Percentiles rank a stretch among this genome's conserved stretches.
Evolutionary conservation across 306 rosid species (phyloP).

Genomic region (Chamaecrista fasciculata): DNA sequence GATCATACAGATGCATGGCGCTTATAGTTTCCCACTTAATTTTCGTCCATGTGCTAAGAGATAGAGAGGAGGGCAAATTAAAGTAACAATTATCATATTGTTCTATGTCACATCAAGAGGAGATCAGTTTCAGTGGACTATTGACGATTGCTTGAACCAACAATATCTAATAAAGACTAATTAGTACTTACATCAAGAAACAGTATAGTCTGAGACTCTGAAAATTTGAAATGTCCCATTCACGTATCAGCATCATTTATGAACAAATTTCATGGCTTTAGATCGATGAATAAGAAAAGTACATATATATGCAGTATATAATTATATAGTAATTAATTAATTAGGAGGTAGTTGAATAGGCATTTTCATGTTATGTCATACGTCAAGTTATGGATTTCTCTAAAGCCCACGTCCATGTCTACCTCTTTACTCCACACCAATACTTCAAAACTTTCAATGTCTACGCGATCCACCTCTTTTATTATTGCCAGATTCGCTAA

Average conservation of each 20-base stretch:
- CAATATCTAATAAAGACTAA: neutral
- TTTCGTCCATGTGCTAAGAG: too few species aligned
- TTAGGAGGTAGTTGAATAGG: constrained; percentile 29
- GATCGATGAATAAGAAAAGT: neutral
- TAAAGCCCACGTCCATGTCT: constrained; percentile 15
- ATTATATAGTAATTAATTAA: constrained; percentile 2
- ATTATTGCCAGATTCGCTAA: too few species aligned
- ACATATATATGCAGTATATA: neutral
- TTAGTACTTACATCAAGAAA: too few species aligned
- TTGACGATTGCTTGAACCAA: neutral
- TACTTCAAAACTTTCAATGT: neutral
- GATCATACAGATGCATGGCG: too few species aligned
- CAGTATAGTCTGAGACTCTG: too few species aligned
- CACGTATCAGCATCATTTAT: neutral
- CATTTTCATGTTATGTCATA: constrained; percentile 18
- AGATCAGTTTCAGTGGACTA: neutral
- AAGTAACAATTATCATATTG: too few species aligned
- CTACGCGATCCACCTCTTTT: neutral
- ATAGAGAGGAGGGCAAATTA: too few species aligned
- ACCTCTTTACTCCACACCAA: neutral
- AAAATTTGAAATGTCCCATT: neutral
- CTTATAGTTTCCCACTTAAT: too few species aligned
- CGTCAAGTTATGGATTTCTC: constrained; percentile 21
- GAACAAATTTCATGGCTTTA: neutral
- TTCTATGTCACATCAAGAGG: neutral